These are phyloP conservation scores for Stachybotrys chlorohalonatus DNA, from an alignment of 2,329 filamentous ascomycete species.

Conservation along the genomic window DNA sequence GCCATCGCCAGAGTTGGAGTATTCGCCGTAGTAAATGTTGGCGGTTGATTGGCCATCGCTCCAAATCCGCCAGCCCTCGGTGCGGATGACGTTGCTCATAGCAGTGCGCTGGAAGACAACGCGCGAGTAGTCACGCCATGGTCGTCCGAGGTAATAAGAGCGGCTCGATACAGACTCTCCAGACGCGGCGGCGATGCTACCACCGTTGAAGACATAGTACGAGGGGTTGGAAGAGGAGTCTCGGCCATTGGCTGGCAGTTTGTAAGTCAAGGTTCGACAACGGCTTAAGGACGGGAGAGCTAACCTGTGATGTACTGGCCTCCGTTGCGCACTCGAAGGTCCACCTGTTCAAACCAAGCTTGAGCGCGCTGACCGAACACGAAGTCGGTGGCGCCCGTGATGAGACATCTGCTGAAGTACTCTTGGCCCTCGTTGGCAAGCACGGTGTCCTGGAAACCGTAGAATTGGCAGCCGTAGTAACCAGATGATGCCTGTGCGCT, in stretches of 20 bases:
- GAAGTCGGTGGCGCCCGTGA: constrained; percentile 37
- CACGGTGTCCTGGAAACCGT: constrained; percentile 40
- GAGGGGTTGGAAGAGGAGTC: constrained; percentile 22
- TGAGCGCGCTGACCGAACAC: constrained; percentile 25
- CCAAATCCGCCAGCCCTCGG: constrained; percentile 49
- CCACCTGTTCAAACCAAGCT: constrained; percentile 32
- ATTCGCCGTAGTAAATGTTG: constrained; percentile 48
- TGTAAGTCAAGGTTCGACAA: background rate
- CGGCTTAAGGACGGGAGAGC: constrained; percentile 10
- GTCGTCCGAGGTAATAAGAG: constrained; percentile 34
- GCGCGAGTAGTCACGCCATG: constrained; percentile 34
- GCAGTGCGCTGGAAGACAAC: constrained; percentile 39
- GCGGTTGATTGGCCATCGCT: constrained; percentile 33
- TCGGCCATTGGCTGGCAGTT: constrained; percentile 23
- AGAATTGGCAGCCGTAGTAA: constrained; percentile 39
- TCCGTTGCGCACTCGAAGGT: constrained; percentile 23
- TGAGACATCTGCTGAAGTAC: constrained; percentile 32
- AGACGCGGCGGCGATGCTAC: constrained; percentile 19
- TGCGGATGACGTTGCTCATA: constrained; percentile 25
- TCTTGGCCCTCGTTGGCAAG: constrained; percentile 35
- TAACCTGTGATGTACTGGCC: constrained; percentile 29
- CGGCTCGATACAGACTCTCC: constrained; percentile 14
- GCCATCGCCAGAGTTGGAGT: constrained; percentile 46
- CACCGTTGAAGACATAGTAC: constrained; percentile 36
- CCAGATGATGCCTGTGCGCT: constrained; percentile 22